Evolutionary conservation across 2,329 filamentous ascomycete genomes (phyloP).

Genomic region (Sporothrix globosa): DNA sequence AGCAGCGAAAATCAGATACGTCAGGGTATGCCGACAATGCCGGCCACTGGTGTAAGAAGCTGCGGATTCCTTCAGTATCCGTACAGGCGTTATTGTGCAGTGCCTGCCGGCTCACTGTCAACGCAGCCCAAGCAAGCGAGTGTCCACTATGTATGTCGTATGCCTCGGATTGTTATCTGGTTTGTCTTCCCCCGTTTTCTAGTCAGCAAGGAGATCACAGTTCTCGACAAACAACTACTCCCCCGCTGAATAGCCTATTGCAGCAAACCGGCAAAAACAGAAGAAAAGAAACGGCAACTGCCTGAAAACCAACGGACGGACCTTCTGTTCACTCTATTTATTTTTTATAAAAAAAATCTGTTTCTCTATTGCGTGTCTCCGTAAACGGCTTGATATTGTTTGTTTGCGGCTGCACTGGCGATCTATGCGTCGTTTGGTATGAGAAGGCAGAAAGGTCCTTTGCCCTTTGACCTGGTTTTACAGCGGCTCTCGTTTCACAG

Average conservation of each 20-base stretch:
- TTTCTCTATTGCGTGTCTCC: not conserved
- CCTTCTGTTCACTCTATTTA: slow-evolving; percentile 12
- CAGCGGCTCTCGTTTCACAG: not conserved
- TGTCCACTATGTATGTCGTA: too few species aligned
- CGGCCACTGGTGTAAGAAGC: not conserved
- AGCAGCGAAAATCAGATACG: not conserved
- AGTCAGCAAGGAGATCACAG: too few species aligned
- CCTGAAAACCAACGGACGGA: slow-evolving; percentile 10
- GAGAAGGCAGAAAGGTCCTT: not conserved
- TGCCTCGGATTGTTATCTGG: slow-evolving; percentile 15
- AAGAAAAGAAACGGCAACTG: slow-evolving; percentile 7
- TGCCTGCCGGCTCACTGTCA: not conserved
- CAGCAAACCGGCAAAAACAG: not conserved
- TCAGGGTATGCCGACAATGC: not conserved
- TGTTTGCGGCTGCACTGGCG: not conserved
- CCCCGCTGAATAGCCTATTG: not conserved
- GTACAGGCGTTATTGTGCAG: not conserved
- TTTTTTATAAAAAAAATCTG: not conserved
- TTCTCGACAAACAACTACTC: too few species aligned
- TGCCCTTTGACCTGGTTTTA: slow-evolving; percentile 19
- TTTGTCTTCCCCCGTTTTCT: slow-evolving; percentile 13
- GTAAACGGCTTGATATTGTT: slow-evolving; percentile 8
- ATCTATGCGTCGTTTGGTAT: slow-evolving; percentile 1
- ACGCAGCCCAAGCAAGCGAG: too few species aligned
- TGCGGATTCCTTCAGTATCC: not conserved